Base-by-base conservation (phyloP, 192 early-diverging fungal genomes). In the Spizellomyces punctatus region DNA sequence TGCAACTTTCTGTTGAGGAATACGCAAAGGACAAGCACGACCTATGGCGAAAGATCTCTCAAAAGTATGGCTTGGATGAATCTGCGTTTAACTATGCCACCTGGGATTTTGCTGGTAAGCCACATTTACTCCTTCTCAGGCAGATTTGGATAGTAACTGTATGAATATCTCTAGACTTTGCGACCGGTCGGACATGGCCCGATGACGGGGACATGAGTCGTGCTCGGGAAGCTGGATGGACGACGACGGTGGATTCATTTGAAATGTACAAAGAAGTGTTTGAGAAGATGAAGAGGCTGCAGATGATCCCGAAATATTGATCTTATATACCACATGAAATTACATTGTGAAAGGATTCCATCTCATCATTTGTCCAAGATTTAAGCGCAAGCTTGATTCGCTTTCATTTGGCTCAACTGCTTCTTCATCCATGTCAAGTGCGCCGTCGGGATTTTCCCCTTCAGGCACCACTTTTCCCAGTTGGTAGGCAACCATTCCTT, bases 231-330 rank as follows among this genome's bases (percentile, higher is more conserved):
- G 66, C 66, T 9, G 66, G 66, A 19, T 67, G 66, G 66, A 50
- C 44, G 17, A n/a, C 17, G 16, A 67, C 66, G 47, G 50, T 67
- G 19, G 66, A 67, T 36, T 19, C n/a, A 16, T 67, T 9, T 8
- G n/a, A 67, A 36, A 36, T 42, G 19, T 67, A 41, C 16, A 12
- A n/a, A 10, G 54, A 67, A 10, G 16, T 36, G 1, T 67, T 67
- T 67, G 66, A 67, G 56, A n/a, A 57, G 10, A 67, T 67, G 66
- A 67, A 67, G 66, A 22, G 17, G 66, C 43, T 67, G 66, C 17
- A 58, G 46, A 55, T 67, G 12, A 67, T 67, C 58, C 66, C 66
- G 41, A 6, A 36, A 36, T 36, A 36, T 36, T 36, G 27, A 36
- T 36, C 27, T 36, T 36, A 36, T 36, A 36, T 36, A 36, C 27